A percentile compares a stretch with the other conserved stretches of the same genome.
These are phyloP conservation scores for Halophytophthora polymorphica DNA, from an alignment of 352 stramenopile species.

Conservation along the genomic window DNA sequence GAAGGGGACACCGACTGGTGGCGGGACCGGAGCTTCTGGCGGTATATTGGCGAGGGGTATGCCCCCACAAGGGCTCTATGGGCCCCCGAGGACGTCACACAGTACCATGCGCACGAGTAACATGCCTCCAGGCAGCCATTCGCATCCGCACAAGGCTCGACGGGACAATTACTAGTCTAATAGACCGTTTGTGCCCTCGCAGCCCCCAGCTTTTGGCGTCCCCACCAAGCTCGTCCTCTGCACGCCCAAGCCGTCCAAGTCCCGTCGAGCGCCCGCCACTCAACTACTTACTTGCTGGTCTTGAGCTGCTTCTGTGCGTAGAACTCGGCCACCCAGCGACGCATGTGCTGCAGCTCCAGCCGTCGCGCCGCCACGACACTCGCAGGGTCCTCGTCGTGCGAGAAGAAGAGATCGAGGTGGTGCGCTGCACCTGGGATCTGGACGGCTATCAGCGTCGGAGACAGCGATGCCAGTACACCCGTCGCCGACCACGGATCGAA, in stretches of 20 bases:
- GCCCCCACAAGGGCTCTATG: slow-evolving; percentile 29
- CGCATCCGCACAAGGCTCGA: slow-evolving; percentile 12
- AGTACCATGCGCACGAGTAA: slow-evolving; percentile 26
- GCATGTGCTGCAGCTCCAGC: slow-evolving; percentile 40
- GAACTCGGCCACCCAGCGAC: slow-evolving; percentile 51
- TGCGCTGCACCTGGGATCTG: slow-evolving; percentile 41
- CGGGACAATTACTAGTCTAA: slow-evolving; percentile 24
- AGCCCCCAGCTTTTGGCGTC: not conserved
- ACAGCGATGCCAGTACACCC: slow-evolving; percentile 39
- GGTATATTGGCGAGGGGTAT: slow-evolving; percentile 17
- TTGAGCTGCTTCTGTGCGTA: slow-evolving; percentile 29
- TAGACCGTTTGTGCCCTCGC: not conserved
- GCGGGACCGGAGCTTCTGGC: slow-evolving; percentile 1
- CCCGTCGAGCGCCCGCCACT: not conserved
- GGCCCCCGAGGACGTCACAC: slow-evolving; percentile 40
- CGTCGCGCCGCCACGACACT: slow-evolving; percentile 31
- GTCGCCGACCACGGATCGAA: slow-evolving; percentile 61
- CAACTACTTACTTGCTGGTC: slow-evolving; percentile 3
- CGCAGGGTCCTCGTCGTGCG: slow-evolving; percentile 41
- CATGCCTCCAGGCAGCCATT: slow-evolving; percentile 13
- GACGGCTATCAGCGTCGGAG: slow-evolving; percentile 37
- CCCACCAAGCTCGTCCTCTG: not conserved
- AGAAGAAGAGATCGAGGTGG: slow-evolving; percentile 61
- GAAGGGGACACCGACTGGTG: slow-evolving; percentile 9
- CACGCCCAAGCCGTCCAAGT: not conserved